Evolutionary conservation across 768 basidiomycete species (phyloP).

Genomic region (Vararia minispora): DNA sequence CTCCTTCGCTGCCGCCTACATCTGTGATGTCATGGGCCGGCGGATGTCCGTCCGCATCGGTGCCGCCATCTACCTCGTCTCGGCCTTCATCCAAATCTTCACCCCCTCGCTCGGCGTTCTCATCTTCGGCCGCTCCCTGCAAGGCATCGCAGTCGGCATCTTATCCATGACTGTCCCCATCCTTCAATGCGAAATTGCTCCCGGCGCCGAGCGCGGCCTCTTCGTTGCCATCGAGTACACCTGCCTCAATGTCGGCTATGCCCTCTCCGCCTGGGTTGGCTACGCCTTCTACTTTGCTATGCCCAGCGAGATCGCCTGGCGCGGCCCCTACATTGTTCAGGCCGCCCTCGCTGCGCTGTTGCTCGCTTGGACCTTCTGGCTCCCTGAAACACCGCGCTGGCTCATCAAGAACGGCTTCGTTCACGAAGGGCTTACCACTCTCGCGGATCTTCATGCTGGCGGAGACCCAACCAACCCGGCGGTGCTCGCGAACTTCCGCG

Average conservation of each 20-base stretch:
- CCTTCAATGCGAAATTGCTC: slow-evolving; percentile 14
- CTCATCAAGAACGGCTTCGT: slow-evolving; percentile 42
- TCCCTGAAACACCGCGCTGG: slow-evolving; percentile 45
- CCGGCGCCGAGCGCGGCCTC: slow-evolving; percentile 30
- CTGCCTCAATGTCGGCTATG: slow-evolving; percentile 40
- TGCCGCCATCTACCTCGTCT: slow-evolving; percentile 35
- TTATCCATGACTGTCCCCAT: slow-evolving; percentile 12
- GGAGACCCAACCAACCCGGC: slow-evolving; percentile 33
- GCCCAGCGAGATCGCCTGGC: slow-evolving; percentile 39
- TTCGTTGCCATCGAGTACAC: slow-evolving; percentile 45
- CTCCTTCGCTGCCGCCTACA: slow-evolving; percentile 33
- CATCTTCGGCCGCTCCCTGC: slow-evolving; percentile 56
- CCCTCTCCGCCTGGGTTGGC: slow-evolving; percentile 36
- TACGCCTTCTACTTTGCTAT: slow-evolving; percentile 37
- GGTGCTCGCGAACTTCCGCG: slow-evolving; percentile 33
- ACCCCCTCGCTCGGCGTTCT: slow-evolving; percentile 41
- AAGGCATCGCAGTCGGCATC: slow-evolving; percentile 68
- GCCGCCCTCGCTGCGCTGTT: slow-evolving; percentile 37
- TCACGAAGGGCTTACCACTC: slow-evolving; percentile 35
- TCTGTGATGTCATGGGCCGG: slow-evolving; percentile 39
- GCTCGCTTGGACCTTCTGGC: slow-evolving; percentile 33
- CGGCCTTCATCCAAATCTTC: slow-evolving; percentile 39
- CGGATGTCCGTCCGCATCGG: slow-evolving; percentile 40
- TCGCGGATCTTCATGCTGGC: slow-evolving; percentile 46
- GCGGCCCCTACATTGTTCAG: slow-evolving; percentile 45